Percentiles rank a stretch among this genome's conserved stretches.
Conservation (phyloP, 2,329 filamentous ascomycete species). For the Diaporthe eres region DNA sequence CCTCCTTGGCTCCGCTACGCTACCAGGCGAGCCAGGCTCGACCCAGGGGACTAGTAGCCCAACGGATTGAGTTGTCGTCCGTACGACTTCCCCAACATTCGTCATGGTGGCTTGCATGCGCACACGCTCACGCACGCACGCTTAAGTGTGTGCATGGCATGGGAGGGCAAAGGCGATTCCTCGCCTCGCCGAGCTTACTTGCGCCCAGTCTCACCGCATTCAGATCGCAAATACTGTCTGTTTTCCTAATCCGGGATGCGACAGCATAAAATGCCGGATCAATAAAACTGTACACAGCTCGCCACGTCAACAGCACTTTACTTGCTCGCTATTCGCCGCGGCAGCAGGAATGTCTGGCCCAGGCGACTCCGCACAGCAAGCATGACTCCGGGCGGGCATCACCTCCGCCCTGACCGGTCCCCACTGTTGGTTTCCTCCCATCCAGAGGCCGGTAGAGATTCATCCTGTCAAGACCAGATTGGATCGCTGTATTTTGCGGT, state of each 20-base stretch:
- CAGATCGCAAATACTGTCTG: constrained; percentile 17
- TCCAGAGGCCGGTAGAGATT: background rate
- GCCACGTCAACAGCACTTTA: constrained; percentile 10
- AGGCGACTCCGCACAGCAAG: background rate
- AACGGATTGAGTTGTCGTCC: constrained; percentile 16
- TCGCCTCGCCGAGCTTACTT: constrained; percentile 12
- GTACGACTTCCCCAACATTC: constrained; percentile 31
- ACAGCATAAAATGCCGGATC: constrained; percentile 6
- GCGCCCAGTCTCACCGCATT: constrained; percentile 18
- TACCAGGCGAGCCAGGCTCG: too few relatives aligned
- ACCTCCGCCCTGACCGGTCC: background rate
- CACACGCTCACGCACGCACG: constrained; percentile 9
- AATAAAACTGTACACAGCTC: constrained; percentile 7
- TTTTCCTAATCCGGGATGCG: constrained; percentile 30
- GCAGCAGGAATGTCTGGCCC: background rate
- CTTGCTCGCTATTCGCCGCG: constrained; percentile 19
- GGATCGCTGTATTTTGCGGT: constrained; percentile 12
- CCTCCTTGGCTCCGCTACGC: constrained; percentile 15
- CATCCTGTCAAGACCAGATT: constrained; percentile 5
- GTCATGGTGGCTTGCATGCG: constrained; percentile 20
- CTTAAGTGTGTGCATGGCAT: constrained; percentile 2
- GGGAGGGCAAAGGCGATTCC: background rate
- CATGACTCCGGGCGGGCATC: constrained; percentile 13
- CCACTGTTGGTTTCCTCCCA: constrained; percentile 8
- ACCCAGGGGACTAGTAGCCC: constrained; percentile 19